These are phyloP conservation scores for Conticribra weissflogii DNA, from an alignment of 108 stramenopile species.

Conservation along the genomic window DNA sequence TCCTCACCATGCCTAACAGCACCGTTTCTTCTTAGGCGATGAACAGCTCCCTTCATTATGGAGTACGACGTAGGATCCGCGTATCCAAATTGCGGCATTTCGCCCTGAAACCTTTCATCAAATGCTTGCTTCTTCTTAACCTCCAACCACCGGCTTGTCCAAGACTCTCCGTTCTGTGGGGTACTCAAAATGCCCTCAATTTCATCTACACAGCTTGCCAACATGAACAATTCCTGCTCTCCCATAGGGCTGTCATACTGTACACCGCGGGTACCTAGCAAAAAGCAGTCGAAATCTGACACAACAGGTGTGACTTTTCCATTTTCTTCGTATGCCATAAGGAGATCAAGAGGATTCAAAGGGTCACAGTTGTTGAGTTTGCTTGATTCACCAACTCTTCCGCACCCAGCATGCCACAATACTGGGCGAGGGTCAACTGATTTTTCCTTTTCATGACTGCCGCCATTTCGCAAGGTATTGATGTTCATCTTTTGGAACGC, in stretches of 20 bases:
- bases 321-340: conserved; percentile 67
- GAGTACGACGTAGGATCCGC: conserved; percentile 51
- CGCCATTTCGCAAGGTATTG: neutral
- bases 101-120: neutral
- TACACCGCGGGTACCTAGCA: conserved; percentile 56
- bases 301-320: conserved; percentile 59
- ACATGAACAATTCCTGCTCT: conserved; percentile 49
- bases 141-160: conserved; percentile 1
- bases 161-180: neutral
- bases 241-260: conserved; percentile 43
- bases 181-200: conserved; percentile 40
- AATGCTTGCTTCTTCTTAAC: neutral
- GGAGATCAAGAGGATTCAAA: conserved; percentile 48
- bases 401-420: conserved; percentile 12
- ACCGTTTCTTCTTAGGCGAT: conserved; percentile 42
- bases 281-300: conserved; percentile 69
- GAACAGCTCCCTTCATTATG: conserved; percentile 54
- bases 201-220: conserved; percentile 45
- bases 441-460: neutral
- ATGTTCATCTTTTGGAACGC: conserved; percentile 10
- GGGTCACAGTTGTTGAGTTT: conserved; percentile 25
- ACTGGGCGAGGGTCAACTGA: conserved; percentile 15
- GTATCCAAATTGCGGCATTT: conserved; percentile 5
- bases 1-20: conserved; percentile 60
- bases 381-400: conserved; percentile 42